Evolutionary conservation across 495 filamentous ascomycete species (phyloP).

Genomic region (Penicillium subrubescens): DNA sequence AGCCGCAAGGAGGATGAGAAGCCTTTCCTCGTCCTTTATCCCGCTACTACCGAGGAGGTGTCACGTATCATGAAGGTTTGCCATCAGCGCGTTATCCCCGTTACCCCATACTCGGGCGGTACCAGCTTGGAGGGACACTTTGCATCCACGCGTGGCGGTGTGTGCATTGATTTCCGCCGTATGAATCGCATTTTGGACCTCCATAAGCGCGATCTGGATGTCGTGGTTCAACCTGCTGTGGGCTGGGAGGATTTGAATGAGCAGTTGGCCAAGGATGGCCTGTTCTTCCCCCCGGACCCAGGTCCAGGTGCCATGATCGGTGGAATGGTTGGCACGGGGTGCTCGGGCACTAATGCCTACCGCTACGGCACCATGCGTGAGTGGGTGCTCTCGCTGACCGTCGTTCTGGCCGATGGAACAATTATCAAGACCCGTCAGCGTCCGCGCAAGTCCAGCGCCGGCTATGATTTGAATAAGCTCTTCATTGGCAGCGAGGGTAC

Average conservation of each 20-base stretch:
- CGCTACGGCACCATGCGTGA: conserved; percentile 71
- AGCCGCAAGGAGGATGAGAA: conserved; percentile 49
- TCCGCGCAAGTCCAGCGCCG: conserved; percentile 66
- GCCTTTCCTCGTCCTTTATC: conserved; percentile 54
- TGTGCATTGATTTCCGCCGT: conserved; percentile 65
- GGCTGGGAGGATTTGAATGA: conserved; percentile 68
- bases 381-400: conserved; percentile 65
- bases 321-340: conserved; percentile 69
- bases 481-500: conserved; percentile 69
- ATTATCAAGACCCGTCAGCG: conserved; percentile 67
- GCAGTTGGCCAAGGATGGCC: conserved; percentile 52
- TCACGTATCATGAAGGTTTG: conserved; percentile 66
- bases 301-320: conserved; percentile 70
- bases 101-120: conserved; percentile 64
- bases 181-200: conserved; percentile 62
- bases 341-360: conserved; percentile 68
- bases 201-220: conserved; percentile 61
- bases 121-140: conserved; percentile 68
- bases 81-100: conserved; percentile 59
- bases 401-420: conserved; percentile 67
- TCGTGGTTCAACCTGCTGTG: conserved; percentile 66
- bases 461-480: conserved; percentile 64
- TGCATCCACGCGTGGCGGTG: conserved; percentile 60
- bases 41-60: conserved; percentile 56
- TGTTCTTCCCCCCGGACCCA: conserved; percentile 70